A percentile compares a stretch with the other conserved stretches of the same genome.
phyloP scores from a whole-genome alignment of 2,329 filamentous ascomycete genomes.

The Ophiostoma novo-ulmi region DNA sequence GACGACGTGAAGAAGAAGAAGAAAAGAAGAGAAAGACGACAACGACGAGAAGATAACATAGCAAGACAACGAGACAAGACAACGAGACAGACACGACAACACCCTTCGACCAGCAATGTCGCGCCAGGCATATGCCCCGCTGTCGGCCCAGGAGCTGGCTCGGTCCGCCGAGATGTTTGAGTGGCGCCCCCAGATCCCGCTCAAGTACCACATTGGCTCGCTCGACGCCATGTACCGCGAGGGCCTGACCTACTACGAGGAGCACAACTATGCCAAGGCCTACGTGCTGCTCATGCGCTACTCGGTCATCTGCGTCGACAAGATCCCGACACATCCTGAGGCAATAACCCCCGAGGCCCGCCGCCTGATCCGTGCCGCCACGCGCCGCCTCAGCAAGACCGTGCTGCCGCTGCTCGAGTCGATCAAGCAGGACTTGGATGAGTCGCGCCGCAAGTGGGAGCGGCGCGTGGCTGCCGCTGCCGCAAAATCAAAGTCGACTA shows the following conservation, averaged over 20 bases:
- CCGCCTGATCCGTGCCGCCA: constrained; percentile 52
- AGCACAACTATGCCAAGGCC: constrained; percentile 80
- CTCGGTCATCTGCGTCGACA: constrained; percentile 73
- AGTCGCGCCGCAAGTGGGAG: constrained; percentile 63
- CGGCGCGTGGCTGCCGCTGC: constrained; percentile 32
- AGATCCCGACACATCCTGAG: constrained; percentile 71
- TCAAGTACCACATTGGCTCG: constrained; percentile 77
- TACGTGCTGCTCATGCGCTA: constrained; percentile 91
- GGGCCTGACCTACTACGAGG: constrained; percentile 78
- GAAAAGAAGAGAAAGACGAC: background rate
- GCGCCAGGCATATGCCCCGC: constrained; percentile 40
- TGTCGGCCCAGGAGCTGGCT: constrained; percentile 72
- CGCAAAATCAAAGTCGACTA: constrained; percentile 32
- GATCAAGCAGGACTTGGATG: constrained; percentile 72
- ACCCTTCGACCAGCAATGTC: background rate
- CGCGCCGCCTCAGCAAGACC: constrained; percentile 44
- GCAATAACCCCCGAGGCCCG: constrained; percentile 61
- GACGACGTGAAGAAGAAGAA: background rate
- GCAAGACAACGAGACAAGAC: background rate
- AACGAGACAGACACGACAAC: background rate
- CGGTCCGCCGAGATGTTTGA: constrained; percentile 71
- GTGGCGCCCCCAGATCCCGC: constrained; percentile 69
- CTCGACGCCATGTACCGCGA: constrained; percentile 75
- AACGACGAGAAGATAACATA: background rate
- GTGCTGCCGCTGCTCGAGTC: constrained; percentile 68